phyloP scores from a whole-genome alignment of 192 early-diverging fungal genomes.

The Linnemannia elongata region DNA sequence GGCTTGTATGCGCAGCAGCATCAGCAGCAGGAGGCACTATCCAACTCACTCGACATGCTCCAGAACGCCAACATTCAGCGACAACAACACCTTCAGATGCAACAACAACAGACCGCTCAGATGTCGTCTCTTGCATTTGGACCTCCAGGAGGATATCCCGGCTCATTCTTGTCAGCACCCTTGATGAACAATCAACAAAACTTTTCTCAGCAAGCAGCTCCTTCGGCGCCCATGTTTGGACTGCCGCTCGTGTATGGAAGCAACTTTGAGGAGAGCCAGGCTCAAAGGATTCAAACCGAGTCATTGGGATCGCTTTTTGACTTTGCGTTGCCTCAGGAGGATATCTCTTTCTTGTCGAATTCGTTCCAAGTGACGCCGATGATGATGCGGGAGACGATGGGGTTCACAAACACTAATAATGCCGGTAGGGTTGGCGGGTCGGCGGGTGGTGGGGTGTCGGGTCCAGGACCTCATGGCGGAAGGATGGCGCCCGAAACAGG shows the following conservation, averaged over 20 bases:
- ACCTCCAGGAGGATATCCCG: slow-evolving; percentile 18
- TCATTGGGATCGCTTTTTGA: slow-evolving; percentile 46
- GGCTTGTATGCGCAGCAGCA: slow-evolving; percentile 25
- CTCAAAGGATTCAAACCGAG: slow-evolving; percentile 37
- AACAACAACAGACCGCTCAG: slow-evolving; percentile 38
- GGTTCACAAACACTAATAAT: background rate
- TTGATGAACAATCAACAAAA: slow-evolving; percentile 12
- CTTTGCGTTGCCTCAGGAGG: slow-evolving; percentile 42
- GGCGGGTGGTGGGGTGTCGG: background rate
- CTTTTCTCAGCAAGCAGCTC: background rate
- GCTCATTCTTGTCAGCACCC: slow-evolving; percentile 11
- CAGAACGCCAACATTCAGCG: slow-evolving; percentile 50
- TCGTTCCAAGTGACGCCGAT: slow-evolving; percentile 46
- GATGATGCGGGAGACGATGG: slow-evolving; percentile 41
- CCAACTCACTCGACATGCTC: slow-evolving; percentile 33
- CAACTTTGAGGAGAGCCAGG: slow-evolving; percentile 35
- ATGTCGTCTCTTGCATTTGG: slow-evolving; percentile 47
- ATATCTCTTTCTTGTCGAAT: slow-evolving; percentile 48
- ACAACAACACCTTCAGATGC: slow-evolving; percentile 38
- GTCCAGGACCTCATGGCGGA: background rate
- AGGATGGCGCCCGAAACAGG: background rate
- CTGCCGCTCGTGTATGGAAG: slow-evolving; percentile 47
- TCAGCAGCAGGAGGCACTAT: slow-evolving; percentile 25
- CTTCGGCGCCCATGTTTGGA: slow-evolving; percentile 13
- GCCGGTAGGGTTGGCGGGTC: background rate